These are phyloP conservation scores for Cytidiella melzeri DNA, from an alignment of 768 basidiomycete genomes.

Conservation along the genomic window DNA sequence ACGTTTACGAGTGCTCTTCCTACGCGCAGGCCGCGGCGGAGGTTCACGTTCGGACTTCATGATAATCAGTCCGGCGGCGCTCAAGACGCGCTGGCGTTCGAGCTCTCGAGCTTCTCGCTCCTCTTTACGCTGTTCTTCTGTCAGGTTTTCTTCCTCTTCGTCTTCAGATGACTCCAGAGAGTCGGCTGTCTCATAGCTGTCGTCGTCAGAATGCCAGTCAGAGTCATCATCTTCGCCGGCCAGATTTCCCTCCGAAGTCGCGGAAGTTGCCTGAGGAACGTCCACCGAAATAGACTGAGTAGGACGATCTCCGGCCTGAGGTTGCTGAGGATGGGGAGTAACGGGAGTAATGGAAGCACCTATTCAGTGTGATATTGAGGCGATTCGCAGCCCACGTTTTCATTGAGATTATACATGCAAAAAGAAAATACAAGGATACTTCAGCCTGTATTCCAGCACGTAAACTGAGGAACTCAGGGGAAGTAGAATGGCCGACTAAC, in stretches of 20 bases:
- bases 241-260: neutral
- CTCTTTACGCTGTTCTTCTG: constrained; percentile 41
- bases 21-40: constrained; percentile 35
- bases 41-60: constrained; percentile 49
- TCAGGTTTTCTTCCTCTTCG: constrained; percentile 24
- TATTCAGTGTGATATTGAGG: constrained; percentile 11
- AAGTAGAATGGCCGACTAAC: constrained; percentile 65
- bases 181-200: constrained; percentile 16
- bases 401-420: constrained; percentile 25
- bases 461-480: constrained; percentile 56
- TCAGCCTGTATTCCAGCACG: constrained; percentile 70
- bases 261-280: neutral
- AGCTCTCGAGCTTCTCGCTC: constrained; percentile 58
- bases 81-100: constrained; percentile 78
- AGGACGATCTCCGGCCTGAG: constrained; percentile 2
- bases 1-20: constrained; percentile 28
- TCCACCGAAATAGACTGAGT: too few species aligned
- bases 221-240: constrained; percentile 19
- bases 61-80: constrained; percentile 82
- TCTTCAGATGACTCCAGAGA: constrained; percentile 38
- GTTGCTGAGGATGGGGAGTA: neutral
- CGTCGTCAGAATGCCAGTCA: constrained; percentile 23
- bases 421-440: constrained; percentile 55
- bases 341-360: constrained; percentile 10
- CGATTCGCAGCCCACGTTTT: constrained; percentile 12